Evolutionary conservation across 2,329 filamentous ascomycete species (phyloP).

Genomic region (Penicillium capsulatum): DNA sequence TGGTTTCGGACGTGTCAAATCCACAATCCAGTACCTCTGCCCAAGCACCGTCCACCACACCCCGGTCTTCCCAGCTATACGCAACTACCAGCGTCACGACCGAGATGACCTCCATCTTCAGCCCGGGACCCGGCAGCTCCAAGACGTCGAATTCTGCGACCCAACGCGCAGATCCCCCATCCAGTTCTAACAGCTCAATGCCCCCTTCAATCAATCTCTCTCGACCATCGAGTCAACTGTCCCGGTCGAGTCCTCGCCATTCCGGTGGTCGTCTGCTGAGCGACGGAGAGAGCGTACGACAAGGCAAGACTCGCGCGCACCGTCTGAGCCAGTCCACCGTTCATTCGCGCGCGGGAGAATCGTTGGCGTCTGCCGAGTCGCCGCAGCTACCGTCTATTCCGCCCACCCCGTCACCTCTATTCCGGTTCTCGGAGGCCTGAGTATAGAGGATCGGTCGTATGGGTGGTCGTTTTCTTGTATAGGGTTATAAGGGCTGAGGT

Average conservation of each 20-base stretch:
- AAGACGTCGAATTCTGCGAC: not conserved
- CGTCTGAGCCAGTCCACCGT: constrained; percentile 1
- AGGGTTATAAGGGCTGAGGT: not conserved
- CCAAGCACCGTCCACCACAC: constrained; percentile 4
- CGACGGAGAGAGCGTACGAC: constrained; percentile 1
- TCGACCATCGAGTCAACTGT: constrained; percentile 6
- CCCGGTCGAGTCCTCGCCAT: not conserved
- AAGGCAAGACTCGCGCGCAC: not conserved
- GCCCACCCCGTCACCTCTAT: constrained; percentile 4
- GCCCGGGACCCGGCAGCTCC: not conserved
- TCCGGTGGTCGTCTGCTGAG: constrained; percentile 2
- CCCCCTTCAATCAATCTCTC: constrained; percentile 4
- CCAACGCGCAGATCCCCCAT: not conserved
- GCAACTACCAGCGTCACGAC: constrained; percentile 2
- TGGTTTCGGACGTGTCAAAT: constrained; percentile 3
- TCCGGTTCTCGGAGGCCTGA: constrained; percentile 8
- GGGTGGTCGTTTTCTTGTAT: not conserved
- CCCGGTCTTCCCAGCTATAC: constrained; percentile 14
- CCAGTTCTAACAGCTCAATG: not conserved
- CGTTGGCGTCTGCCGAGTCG: not conserved
- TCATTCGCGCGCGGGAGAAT: constrained; percentile 4
- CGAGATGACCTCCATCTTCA: constrained; percentile 2
- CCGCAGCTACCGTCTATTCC: constrained; percentile 1
- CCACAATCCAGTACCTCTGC: not conserved
- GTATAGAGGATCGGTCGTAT: not conserved